These are phyloP conservation scores for Rhizopus sp. DNA, from an alignment of 371 early-diverging fungal genomes.

Conservation along the genomic window DNA sequence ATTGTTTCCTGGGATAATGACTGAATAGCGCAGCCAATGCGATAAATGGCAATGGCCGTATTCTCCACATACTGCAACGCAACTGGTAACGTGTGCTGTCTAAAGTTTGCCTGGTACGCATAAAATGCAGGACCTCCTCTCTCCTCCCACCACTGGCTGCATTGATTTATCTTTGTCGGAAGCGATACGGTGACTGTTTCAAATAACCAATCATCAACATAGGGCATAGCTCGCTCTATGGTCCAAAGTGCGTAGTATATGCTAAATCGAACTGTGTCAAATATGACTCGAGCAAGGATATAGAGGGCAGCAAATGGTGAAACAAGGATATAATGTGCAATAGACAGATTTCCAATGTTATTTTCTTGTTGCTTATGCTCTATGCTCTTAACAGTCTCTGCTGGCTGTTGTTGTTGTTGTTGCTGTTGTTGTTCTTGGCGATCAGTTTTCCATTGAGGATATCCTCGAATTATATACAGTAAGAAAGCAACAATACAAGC, in stretches of 20 bases:
- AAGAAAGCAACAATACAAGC: constrained; percentile 3
- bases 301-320: constrained; percentile 39
- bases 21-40: constrained; percentile 5
- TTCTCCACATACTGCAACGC: constrained; percentile 2
- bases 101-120: neutral
- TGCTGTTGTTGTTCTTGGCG: neutral
- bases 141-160: constrained; percentile 28
- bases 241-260: constrained; percentile 28
- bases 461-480: constrained; percentile 13
- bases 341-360: constrained; percentile 16
- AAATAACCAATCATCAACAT: constrained; percentile 43
- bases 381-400: neutral
- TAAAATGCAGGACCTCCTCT: constrained; percentile 17
- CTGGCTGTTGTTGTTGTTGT: neutral
- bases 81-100: constrained; percentile 6
- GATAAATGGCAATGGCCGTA: constrained; percentile 1
- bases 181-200: constrained; percentile 32
- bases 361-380: neutral
- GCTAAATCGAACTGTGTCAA: constrained; percentile 22
- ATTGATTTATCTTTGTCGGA: constrained; percentile 17
- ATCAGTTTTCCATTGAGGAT: constrained; percentile 19
- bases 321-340: constrained; percentile 35
- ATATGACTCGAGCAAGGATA: constrained; percentile 19
- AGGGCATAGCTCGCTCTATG: constrained; percentile 28
- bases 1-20: neutral